A percentile compares a stretch with the other conserved stretches of the same genome.
Conservation (phyloP, 2,329 filamentous ascomycete genomes). For the Lizonia empirigonia region DNA sequence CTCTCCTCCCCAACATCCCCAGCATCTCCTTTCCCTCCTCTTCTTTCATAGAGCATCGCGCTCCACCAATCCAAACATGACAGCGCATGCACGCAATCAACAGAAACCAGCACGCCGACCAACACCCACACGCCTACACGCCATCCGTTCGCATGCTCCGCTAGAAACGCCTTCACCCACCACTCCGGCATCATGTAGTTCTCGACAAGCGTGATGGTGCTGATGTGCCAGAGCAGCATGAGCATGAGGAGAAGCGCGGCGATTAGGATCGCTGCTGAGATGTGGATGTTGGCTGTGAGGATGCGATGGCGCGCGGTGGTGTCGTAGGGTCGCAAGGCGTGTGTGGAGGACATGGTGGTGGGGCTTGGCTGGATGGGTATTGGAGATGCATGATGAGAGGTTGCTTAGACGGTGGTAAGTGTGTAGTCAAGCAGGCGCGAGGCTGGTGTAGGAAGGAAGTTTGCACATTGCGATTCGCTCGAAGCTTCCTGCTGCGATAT, state of each 20-base stretch:
- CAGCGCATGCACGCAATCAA: conserved; percentile 20
- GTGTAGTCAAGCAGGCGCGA: no score
- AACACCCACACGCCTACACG: conserved; percentile 18
- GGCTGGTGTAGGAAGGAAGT: no score
- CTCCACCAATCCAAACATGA: conserved; percentile 23
- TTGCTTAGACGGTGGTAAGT: no score
- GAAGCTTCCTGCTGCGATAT: no score
- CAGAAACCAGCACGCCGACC: conserved; percentile 11
- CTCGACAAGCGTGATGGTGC: conserved; percentile 20
- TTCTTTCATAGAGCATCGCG: conserved; percentile 1
- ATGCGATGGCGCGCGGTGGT: background rate
- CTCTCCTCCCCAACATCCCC: background rate
- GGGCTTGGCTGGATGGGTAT: no score
- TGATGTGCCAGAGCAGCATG: conserved; percentile 31
- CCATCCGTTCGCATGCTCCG: conserved; percentile 10
- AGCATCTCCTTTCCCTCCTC: background rate
- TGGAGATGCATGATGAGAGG: no score
- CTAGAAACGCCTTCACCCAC: conserved; percentile 17
- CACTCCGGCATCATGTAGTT: conserved; percentile 25
- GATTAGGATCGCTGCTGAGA: conserved; percentile 18
- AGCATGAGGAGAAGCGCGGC: conserved; percentile 22
- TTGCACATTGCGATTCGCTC: no score
- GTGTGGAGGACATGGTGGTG: background rate
- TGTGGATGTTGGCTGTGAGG: conserved; percentile 11
- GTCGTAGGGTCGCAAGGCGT: background rate